Evolutionary conservation across 1,139 yeast genomes (phyloP).

Genomic region (Casaregolazyma suthepensis): DNA sequence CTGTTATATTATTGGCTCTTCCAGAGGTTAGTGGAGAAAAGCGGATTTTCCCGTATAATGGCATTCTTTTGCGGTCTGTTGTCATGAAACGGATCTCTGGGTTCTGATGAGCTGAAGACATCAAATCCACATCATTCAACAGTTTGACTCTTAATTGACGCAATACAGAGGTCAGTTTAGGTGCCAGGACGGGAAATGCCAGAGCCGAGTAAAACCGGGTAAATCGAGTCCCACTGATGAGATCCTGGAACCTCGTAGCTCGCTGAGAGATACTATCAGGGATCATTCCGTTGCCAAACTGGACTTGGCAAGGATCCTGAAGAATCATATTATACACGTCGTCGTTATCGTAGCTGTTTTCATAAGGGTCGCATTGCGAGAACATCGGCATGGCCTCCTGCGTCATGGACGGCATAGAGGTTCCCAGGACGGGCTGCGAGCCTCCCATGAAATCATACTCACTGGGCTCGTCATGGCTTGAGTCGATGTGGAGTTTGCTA

Average conservation of each 20-base stretch:
- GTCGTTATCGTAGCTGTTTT: conserved; percentile 20
- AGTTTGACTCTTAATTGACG: conserved; percentile 36
- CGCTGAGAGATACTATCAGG: conserved; percentile 29
- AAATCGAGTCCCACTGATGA: conserved; percentile 38
- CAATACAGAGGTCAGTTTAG: conserved; percentile 38
- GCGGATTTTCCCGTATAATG: conserved; percentile 43
- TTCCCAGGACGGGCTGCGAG: conserved; percentile 11
- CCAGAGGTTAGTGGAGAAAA: conserved; percentile 30
- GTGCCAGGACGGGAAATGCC: conserved; percentile 40
- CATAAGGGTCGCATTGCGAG: neutral
- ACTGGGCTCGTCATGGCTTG: neutral
- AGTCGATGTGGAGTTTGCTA: conserved; percentile 33
- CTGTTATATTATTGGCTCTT: conserved; percentile 22
- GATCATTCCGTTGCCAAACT: conserved; percentile 34
- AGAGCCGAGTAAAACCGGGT: conserved; percentile 45
- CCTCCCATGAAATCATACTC: conserved; percentile 3
- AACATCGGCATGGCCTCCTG: conserved; percentile 1
- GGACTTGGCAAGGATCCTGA: conserved; percentile 47
- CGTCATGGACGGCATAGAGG: conserved; percentile 12
- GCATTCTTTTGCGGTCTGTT: conserved; percentile 43
- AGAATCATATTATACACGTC: conserved; percentile 35
- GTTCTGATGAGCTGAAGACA: conserved; percentile 13
- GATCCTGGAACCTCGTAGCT: conserved; percentile 28
- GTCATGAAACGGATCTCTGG: conserved; percentile 38
- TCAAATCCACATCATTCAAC: conserved; percentile 18